Base-by-base conservation (phyloP, 2,329 filamentous ascomycete species). In the Dothistroma pini region DNA sequence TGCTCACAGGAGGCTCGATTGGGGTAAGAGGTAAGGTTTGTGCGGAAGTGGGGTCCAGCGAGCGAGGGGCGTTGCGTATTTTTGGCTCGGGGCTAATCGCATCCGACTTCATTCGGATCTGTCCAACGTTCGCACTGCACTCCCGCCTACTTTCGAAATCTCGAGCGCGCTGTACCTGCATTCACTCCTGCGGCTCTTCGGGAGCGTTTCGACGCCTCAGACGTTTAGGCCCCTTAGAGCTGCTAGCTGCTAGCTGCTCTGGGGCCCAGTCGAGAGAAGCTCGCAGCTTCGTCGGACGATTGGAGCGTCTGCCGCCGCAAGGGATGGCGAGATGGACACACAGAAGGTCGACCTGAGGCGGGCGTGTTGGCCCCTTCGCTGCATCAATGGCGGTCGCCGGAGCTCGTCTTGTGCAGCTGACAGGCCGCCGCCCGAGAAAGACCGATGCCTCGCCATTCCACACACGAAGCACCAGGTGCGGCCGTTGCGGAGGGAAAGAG, bases 361-460 rank as follows among this genome's bases (percentile, higher is more conserved):
- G 41, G 41, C 51, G n/a, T n/a, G n/a, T 35, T 53, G 55, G 55
- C 55, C 55, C 34, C n/a, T 57, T 49, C 21, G 19, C 50, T 16
- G 35, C 56, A 38, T 53, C 56, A 32, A 25, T 53, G 48, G 57
- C 57, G 34, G 50, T 56, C 61, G 61, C 57, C 64, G 60, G 57
- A 58, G 60, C 50, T 57, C 58, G 58, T 57, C 60, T 63, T 64
- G 63, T 65, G 65, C 65, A 61, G 63, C 63, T 65, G 63, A 61
- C 63, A 63, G 63, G 57, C 55, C 60, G 63, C 61, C 61, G 58
- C 63, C 65, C 64, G 65, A 66, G 63, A 61, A 66, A 63, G 62
- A 58, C 65, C 65, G 65, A 62, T 60, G 59, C 56, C 62, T 59
- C 51, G 64, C 64, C 64, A 61, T 63, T 64, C 62, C 60, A 63